A percentile compares a stretch with the other conserved stretches of the same genome.
These are phyloP conservation scores for Cicer bijugum DNA, from an alignment of 306 rosid species.

Conservation along the genomic window DNA sequence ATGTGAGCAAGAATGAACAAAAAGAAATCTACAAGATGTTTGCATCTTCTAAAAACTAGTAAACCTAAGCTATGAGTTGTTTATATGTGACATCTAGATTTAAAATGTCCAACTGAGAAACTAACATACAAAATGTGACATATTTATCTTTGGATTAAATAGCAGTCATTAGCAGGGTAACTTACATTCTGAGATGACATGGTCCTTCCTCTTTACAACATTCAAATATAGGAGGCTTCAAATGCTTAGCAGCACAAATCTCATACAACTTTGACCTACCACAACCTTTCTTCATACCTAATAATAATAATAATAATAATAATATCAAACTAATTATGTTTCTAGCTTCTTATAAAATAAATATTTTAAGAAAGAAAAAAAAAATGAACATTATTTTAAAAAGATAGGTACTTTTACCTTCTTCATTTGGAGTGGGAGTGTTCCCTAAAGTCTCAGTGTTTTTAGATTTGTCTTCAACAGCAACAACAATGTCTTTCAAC, in stretches of 20 bases:
- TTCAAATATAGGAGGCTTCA: slow-evolving; percentile 67
- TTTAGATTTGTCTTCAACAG: slow-evolving; percentile 15
- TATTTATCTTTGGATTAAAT: too few species aligned
- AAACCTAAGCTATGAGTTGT: slow-evolving; percentile 12
- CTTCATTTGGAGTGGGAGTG: slow-evolving; percentile 11
- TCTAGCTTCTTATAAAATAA: neutral
- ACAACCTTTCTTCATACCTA: slow-evolving; percentile 52
- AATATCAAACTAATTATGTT: slow-evolving; percentile 1
- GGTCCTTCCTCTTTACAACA: slow-evolving; percentile 81
- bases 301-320: slow-evolving; percentile 31
- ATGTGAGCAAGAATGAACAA: slow-evolving; percentile 1
- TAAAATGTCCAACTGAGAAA: slow-evolving; percentile 6
- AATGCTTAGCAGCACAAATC: slow-evolving; percentile 63
- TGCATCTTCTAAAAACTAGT: slow-evolving; percentile 11
- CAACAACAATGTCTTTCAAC: neutral
- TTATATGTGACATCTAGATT: neutral
- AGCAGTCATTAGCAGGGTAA: neutral
- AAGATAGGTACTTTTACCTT: slow-evolving; percentile 46
- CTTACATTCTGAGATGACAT: slow-evolving; percentile 60
- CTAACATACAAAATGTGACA: neutral
- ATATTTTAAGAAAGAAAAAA: neutral
- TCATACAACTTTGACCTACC: slow-evolving; percentile 57
- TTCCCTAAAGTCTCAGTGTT: slow-evolving; percentile 21
- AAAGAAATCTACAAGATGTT: neutral
- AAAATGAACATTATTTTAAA: neutral